Evolutionary conservation across 768 basidiomycete species (phyloP).

Genomic region (Austroboletus eburneus): DNA sequence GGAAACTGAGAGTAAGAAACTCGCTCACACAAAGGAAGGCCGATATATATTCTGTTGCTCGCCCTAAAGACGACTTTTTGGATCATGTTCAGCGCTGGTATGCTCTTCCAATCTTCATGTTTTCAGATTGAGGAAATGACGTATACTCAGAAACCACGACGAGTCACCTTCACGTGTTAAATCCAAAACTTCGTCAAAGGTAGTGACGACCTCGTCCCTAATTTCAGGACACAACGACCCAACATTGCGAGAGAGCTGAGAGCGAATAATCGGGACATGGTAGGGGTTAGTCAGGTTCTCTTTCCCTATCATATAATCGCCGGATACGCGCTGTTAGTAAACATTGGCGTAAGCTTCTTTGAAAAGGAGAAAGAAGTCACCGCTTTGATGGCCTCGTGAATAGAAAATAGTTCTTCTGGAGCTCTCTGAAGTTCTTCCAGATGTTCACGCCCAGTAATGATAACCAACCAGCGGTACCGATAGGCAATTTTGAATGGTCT

Average conservation of each 20-base stretch:
- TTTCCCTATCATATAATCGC: not conserved
- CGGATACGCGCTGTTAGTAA: not conserved
- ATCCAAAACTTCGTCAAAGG: slow-evolving; percentile 28
- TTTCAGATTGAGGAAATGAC: not conserved
- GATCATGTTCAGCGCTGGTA: slow-evolving; percentile 26
- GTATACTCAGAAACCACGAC: not conserved
- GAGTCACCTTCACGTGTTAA: slow-evolving; percentile 9
- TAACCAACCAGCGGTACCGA: slow-evolving; percentile 34
- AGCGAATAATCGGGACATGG: not conserved
- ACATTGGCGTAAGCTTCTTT: not conserved
- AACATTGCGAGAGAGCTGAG: not conserved
- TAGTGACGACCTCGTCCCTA: not conserved
- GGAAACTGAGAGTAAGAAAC: not conserved
- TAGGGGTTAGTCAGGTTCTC: not conserved
- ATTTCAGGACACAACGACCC: not conserved
- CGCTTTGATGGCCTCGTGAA: slow-evolving; percentile 29
- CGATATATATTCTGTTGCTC: slow-evolving; percentile 47
- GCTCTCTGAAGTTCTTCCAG: slow-evolving; percentile 39
- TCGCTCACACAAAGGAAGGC: slow-evolving; percentile 39
- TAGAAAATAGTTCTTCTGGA: slow-evolving; percentile 36
- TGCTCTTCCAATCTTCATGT: slow-evolving; percentile 36
- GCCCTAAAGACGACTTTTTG: slow-evolving; percentile 37
- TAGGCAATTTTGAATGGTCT: slow-evolving; percentile 30
- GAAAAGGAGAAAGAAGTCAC: not conserved
- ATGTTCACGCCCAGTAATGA: slow-evolving; percentile 27